These are phyloP conservation scores for Lasiodiplodia sp. DNA, from an alignment of 2,329 filamentous ascomycete species.

Conservation along the genomic window DNA sequence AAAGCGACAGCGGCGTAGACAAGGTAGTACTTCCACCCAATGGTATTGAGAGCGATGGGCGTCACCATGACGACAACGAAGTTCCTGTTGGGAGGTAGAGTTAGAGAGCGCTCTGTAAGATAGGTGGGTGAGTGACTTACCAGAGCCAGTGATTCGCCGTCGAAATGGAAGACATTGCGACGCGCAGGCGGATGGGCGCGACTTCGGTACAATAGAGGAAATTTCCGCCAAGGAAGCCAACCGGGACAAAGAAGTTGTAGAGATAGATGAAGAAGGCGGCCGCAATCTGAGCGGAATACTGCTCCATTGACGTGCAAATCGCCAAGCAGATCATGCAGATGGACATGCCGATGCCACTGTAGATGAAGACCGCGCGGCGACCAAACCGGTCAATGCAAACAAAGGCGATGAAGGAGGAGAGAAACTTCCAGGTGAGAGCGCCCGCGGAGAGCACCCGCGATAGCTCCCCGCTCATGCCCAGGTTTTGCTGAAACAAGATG, in stretches of 20 bases:
- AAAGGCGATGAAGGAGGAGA: slow-evolving; percentile 60
- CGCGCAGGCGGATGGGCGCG: slow-evolving; percentile 60
- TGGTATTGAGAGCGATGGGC: slow-evolving; percentile 57
- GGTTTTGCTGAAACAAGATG: slow-evolving; percentile 33
- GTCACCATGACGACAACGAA: slow-evolving; percentile 57
- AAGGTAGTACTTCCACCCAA: slow-evolving; percentile 62
- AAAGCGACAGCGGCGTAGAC: slow-evolving; percentile 57
- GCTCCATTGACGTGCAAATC: slow-evolving; percentile 58
- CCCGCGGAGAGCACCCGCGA: slow-evolving; percentile 55
- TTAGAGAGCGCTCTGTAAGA: background rate
- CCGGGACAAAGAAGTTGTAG: slow-evolving; percentile 67
- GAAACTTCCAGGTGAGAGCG: slow-evolving; percentile 64
- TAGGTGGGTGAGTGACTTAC: slow-evolving; percentile 37
- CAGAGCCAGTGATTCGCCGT: slow-evolving; percentile 64
- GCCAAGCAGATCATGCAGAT: slow-evolving; percentile 63
- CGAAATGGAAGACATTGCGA: slow-evolving; percentile 64
- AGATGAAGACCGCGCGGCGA: slow-evolving; percentile 60
- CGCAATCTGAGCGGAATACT: slow-evolving; percentile 58
- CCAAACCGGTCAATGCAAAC: slow-evolving; percentile 61
- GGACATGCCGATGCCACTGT: slow-evolving; percentile 61
- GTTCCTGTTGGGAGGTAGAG: slow-evolving; percentile 37
- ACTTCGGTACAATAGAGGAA: slow-evolving; percentile 68
- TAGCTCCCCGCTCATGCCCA: slow-evolving; percentile 48
- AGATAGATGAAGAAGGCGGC: slow-evolving; percentile 65
- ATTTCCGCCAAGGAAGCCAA: slow-evolving; percentile 66